Conservation (phyloP, 805 yeast species). For the Pichia scutulata region DNA sequence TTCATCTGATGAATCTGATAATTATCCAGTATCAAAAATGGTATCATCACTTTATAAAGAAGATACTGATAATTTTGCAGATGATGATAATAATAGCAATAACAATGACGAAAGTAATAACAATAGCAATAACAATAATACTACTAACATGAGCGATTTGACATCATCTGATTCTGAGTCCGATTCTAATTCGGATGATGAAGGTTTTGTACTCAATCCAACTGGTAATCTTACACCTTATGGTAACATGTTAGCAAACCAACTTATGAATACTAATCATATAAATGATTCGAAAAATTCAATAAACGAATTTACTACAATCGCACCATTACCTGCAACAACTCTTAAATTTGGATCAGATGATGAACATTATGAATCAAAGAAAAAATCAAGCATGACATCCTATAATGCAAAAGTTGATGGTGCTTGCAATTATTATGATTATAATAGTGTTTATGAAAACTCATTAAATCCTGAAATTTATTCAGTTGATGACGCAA, state of each 20-base stretch:
- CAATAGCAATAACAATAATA: slow-evolving; percentile 4
- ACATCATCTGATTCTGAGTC: slow-evolving; percentile 11
- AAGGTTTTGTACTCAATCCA: slow-evolving; percentile 20
- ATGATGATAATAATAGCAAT: slow-evolving; percentile 1
- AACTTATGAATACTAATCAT: not conserved
- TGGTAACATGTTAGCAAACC: not conserved
- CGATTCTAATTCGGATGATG: slow-evolving; percentile 22
- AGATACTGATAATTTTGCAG: slow-evolving; percentile 12
- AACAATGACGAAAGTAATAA: not conserved
- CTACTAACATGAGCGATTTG: not conserved
- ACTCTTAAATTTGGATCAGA: slow-evolving; percentile 68
- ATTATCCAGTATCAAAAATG: slow-evolving; percentile 12
- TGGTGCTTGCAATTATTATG: slow-evolving; percentile 71
- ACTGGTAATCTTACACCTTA: slow-evolving; percentile 1
- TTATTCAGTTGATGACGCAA: slow-evolving; percentile 10
- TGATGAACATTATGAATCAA: slow-evolving; percentile 41
- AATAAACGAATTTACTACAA: slow-evolving; percentile 36
- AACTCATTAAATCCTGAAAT: slow-evolving; percentile 40
- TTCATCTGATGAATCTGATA: slow-evolving; percentile 21
- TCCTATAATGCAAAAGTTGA: slow-evolving; percentile 67
- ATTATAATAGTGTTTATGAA: slow-evolving; percentile 69
- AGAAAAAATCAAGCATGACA: not conserved
- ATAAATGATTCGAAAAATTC: not conserved
- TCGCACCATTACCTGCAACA: slow-evolving; percentile 80
- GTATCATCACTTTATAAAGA: slow-evolving; percentile 10